Evolutionary conservation across 2,329 filamentous ascomycete species (phyloP), one percentile per base, ranked within the genome.

Genomic region (Neofusicoccum umdonicola): DNA sequence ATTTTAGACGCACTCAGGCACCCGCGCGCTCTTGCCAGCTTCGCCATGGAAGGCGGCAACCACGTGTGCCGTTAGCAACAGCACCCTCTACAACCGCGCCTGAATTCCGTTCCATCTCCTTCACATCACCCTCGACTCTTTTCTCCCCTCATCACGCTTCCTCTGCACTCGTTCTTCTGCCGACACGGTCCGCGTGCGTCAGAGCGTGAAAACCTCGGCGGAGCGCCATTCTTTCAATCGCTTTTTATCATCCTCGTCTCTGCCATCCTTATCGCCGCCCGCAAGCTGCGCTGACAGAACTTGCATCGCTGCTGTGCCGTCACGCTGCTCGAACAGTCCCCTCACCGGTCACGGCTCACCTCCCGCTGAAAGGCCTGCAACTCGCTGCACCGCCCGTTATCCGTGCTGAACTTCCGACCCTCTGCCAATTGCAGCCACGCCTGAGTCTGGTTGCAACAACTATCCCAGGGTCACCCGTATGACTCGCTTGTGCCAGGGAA

Each of bases 241-340:
- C 57, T 47, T 61, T 63, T 54, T 63, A 37, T 47, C 48, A 63
- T 63, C 50, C 48, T 63, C 61, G 42, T 63, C 61, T 60, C 13
- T 52, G 31, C 42, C 31, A 60, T 60, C 42, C 31, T 60, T 60
- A 60, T 27, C 22, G 7, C 41, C 42, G 12, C 15, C 56, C 35
- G n/a, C 41, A 37, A 45, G 54, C 54, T 15, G 17, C 35, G 11
- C 2, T n/a, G 22, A 31, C n/a, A 19, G 8, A 17, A 9, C 27
- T n/a, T 15, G n/a, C 39, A 34, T 15, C 42, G 56, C 56, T 22
- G 5, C 31, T 3, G 31, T 15, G 41, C 42, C n/a, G 31, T 12
- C 12, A 39, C 27, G 56, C 56, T 47, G 17, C 27, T 19, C 42
- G 17, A 15, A 19, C 13, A 31, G 7, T 17, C 42, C 4, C 42